A percentile compares a stretch with the other conserved stretches of the same genome.
These are phyloP conservation scores for Calonectria multiphialidica DNA, from an alignment of 2,329 filamentous ascomycete genomes.

Conservation along the genomic window DNA sequence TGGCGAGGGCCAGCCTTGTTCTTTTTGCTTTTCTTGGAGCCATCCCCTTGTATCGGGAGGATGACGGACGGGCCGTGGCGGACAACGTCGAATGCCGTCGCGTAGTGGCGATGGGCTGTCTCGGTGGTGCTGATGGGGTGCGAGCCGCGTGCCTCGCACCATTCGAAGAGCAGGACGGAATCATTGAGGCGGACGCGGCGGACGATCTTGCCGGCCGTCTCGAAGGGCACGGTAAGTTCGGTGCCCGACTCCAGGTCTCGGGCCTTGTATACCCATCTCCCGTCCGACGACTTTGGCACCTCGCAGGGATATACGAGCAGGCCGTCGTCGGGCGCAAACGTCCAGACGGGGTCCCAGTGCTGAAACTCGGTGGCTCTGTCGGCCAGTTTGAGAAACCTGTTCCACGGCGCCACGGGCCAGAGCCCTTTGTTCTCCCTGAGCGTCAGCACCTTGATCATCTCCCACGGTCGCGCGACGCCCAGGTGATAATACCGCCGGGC, in stretches of 20 bases:
- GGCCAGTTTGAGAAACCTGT: slow-evolving; percentile 56
- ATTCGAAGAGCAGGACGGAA: slow-evolving; percentile 64
- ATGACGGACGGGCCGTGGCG: slow-evolving; percentile 7
- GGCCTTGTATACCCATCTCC: slow-evolving; percentile 53
- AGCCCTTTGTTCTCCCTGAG: slow-evolving; percentile 35
- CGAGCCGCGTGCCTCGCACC: slow-evolving; percentile 18
- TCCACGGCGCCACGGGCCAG: slow-evolving; percentile 59
- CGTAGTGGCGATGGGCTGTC: slow-evolving; percentile 68
- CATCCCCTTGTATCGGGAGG: slow-evolving; percentile 7
- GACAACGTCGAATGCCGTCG: slow-evolving; percentile 67
- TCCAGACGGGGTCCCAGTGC: slow-evolving; percentile 65
- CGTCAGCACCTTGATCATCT: slow-evolving; percentile 33
- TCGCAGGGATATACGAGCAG: slow-evolving; percentile 65
- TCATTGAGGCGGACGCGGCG: slow-evolving; percentile 66
- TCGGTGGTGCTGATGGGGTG: slow-evolving; percentile 63
- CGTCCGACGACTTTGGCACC: neutral
- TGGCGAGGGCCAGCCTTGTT: neutral
- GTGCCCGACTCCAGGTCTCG: slow-evolving; percentile 62
- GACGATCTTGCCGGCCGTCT: slow-evolving; percentile 61
- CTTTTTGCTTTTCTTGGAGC: neutral
- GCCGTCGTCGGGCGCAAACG: slow-evolving; percentile 63
- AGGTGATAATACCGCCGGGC: slow-evolving; percentile 68
- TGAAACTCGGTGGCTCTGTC: slow-evolving; percentile 56
- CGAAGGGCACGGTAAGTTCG: slow-evolving; percentile 63
- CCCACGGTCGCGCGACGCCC: slow-evolving; percentile 58